phyloP scores from a whole-genome alignment of 495 filamentous ascomycete genomes.

The Penicillium verhagenii region DNA sequence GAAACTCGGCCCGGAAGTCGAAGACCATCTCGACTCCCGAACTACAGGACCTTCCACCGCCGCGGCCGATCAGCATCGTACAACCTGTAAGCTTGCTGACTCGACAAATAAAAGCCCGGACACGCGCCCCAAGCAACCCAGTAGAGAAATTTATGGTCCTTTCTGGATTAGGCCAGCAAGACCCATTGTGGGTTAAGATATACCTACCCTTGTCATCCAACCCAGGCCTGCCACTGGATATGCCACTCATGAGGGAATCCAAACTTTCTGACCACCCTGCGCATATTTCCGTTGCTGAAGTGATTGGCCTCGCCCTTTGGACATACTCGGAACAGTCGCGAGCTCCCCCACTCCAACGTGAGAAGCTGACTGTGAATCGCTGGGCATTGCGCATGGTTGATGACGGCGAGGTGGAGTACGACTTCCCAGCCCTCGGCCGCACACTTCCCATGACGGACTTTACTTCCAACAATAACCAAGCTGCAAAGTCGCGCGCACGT shows the following conservation, averaged over 20 bases:
- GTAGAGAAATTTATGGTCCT: conserved; percentile 84
- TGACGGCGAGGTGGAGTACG: conserved; percentile 91
- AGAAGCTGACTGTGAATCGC: conserved; percentile 80
- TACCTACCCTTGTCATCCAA: conserved; percentile 80
- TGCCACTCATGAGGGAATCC: conserved; percentile 73
- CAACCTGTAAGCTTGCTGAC: conserved; percentile 75
- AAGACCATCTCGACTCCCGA: conserved; percentile 54
- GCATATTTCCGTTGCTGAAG: conserved; percentile 79
- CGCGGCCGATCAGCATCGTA: conserved; percentile 82
- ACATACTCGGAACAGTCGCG: conserved; percentile 79
- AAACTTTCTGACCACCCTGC: conserved; percentile 65
- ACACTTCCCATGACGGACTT: conserved; percentile 80
- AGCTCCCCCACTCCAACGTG: conserved; percentile 64
- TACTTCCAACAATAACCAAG: conserved; percentile 83
- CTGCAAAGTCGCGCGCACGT: conserved; percentile 59
- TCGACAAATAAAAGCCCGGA: conserved; percentile 71
- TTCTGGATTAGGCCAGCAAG: conserved; percentile 79
- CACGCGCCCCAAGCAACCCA: conserved; percentile 75
- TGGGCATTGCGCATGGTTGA: conserved; percentile 96
- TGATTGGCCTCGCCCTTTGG: conserved; percentile 87
- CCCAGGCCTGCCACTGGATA: conserved; percentile 68
- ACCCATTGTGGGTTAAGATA: conserved; percentile 80
- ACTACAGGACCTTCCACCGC: conserved; percentile 79
- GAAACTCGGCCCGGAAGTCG: conserved; percentile 58
- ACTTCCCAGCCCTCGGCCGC: conserved; percentile 84